Evolutionary conservation across 768 basidiomycete species (phyloP).

Genomic region (Collybia sordida): DNA sequence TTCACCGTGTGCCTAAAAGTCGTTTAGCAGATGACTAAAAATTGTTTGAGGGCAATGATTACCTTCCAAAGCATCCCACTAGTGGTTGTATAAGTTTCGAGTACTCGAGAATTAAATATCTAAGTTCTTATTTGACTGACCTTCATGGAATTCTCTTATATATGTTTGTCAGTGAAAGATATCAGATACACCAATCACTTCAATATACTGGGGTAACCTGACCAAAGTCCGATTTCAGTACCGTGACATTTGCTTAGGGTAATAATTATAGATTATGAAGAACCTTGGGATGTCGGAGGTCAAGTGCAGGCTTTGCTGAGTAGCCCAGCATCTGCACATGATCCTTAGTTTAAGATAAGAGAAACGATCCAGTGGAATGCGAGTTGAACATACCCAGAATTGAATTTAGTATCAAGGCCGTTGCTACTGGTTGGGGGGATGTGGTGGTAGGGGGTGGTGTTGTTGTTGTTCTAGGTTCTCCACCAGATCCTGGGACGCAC

Average conservation of each 20-base stretch:
- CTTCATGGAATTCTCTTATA: conserved; percentile 39
- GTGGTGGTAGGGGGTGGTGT: conserved; percentile 15
- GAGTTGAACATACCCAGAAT: conserved; percentile 21
- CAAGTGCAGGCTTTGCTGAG: conserved; percentile 26
- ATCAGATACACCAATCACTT: not conserved
- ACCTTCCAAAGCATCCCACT: conserved; percentile 41
- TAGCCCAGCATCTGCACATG: conserved; percentile 28
- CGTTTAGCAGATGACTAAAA: not conserved
- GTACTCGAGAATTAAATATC: not conserved
- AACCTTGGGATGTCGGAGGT: conserved; percentile 2
- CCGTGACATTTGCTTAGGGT: conserved; percentile 25
- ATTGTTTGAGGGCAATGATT: not conserved
- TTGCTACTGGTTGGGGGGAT: conserved; percentile 14
- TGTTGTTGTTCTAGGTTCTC: conserved; percentile 5
- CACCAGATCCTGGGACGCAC: conserved; percentile 26
- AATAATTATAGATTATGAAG: not conserved
- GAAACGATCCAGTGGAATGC: not conserved
- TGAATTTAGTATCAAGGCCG: conserved; percentile 19
- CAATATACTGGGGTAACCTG: conserved; percentile 33
- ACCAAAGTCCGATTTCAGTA: conserved; percentile 35
- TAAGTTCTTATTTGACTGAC: conserved; percentile 11
- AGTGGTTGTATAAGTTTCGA: not conserved
- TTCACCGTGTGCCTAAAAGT: conserved; percentile 23
- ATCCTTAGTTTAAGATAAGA: conserved; percentile 16
- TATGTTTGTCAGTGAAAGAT: not conserved